phyloP scores from a whole-genome alignment of 2,329 filamentous ascomycete species.

The Akanthomyces dipterigenus region DNA sequence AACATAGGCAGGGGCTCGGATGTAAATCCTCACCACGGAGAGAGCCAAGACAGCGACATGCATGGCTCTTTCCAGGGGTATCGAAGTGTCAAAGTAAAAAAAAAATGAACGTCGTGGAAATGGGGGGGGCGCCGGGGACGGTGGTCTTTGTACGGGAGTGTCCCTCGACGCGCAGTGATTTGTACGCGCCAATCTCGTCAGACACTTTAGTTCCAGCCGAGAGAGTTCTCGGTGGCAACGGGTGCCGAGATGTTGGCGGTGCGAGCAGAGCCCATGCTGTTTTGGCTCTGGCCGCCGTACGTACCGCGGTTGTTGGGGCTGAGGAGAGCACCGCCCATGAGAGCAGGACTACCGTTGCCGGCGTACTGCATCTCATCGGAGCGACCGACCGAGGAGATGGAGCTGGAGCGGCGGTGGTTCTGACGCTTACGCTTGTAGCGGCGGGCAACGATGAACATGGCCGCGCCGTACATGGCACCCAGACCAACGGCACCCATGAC shows the following conservation, averaged over 20 bases:
- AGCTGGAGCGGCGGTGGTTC: conserved; percentile 70
- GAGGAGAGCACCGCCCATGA: conserved; percentile 64
- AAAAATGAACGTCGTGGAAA: conserved; percentile 9
- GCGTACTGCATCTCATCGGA: conserved; percentile 48
- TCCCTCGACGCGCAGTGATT: neutral
- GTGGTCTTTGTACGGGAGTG: neutral
- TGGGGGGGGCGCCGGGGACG: neutral
- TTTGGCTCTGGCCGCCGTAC: conserved; percentile 56
- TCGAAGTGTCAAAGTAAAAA: conserved; percentile 8
- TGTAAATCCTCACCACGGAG: conserved; percentile 6
- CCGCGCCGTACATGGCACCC: conserved; percentile 81
- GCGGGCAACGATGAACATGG: conserved; percentile 89
- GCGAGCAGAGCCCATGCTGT: conserved; percentile 55
- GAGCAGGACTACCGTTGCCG: conserved; percentile 44
- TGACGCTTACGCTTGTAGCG: conserved; percentile 83
- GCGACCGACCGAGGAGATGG: conserved; percentile 46
- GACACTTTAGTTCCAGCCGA: conserved; percentile 82
- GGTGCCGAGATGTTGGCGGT: conserved; percentile 75
- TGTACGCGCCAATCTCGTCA: neutral
- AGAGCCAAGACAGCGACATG: neutral
- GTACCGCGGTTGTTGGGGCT: conserved; percentile 46
- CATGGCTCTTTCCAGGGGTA: conserved; percentile 5
- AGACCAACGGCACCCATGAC: conserved; percentile 71
- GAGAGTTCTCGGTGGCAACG: conserved; percentile 87
- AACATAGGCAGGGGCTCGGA: conserved; percentile 4